A percentile compares a stretch with the other conserved stretches of the same genome.
These are phyloP conservation scores for Pleurotus salmoneostramineus DNA, from an alignment of 768 basidiomycete genomes.

Conservation along the genomic window DNA sequence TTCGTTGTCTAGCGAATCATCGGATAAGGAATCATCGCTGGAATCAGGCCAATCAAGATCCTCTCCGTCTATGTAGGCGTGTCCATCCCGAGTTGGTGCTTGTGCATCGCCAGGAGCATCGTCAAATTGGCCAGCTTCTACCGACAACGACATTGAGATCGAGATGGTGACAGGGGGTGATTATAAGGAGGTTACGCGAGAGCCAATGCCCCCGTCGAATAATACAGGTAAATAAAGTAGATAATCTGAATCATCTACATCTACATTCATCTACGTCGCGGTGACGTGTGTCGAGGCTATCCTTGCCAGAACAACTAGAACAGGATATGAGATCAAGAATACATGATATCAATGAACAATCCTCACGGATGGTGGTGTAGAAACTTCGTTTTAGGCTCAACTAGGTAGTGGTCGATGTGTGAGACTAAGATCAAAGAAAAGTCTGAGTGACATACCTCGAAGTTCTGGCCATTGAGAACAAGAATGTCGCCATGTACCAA, in stretches of 20 bases:
- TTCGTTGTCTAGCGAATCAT: constrained; percentile 39
- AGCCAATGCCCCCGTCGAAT: neutral
- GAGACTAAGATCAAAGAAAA: neutral
- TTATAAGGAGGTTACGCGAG: constrained; percentile 4
- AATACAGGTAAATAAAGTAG: constrained; percentile 4
- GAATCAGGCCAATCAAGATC: constrained; percentile 21
- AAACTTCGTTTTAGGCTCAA: neutral
- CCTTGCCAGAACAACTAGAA: neutral
- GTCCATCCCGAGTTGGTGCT: constrained; percentile 19
- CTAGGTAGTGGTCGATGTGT: neutral
- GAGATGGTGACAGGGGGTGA: constrained; percentile 15
- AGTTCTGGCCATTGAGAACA: neutral
- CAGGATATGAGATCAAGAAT: too few relatives aligned
- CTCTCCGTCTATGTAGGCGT: constrained; percentile 38
- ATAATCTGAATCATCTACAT: neutral
- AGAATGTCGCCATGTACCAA: constrained; percentile 4
- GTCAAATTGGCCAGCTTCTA: constrained; percentile 58
- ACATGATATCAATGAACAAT: neutral
- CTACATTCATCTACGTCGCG: too few relatives aligned
- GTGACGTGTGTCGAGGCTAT: neutral
- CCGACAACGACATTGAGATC: constrained; percentile 20
- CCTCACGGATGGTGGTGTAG: neutral
- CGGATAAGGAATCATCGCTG: constrained; percentile 33
- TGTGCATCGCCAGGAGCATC: constrained; percentile 40
- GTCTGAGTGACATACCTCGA: neutral